Evolutionary conservation across 2,329 filamentous ascomycete species (phyloP).

Genomic region (Diaporthe capsici): DNA sequence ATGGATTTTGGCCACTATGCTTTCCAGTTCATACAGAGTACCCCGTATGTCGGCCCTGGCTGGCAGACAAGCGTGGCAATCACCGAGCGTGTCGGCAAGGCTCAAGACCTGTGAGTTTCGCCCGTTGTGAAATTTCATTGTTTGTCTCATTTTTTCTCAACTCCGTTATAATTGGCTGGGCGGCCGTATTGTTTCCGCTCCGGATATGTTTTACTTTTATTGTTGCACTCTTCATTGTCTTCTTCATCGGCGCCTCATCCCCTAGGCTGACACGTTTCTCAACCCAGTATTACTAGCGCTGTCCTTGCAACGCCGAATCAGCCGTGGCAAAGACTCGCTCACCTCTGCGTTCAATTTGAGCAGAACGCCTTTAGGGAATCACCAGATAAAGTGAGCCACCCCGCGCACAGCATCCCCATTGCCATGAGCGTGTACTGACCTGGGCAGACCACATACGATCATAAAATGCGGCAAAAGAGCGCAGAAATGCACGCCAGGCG

Average conservation of each 20-base stretch:
- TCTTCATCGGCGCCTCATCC: not conserved
- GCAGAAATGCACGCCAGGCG: slow-evolving; percentile 66
- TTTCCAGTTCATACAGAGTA: slow-evolving; percentile 52
- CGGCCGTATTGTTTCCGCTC: not conserved
- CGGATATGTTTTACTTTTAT: not conserved
- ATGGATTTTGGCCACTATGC: slow-evolving; percentile 52
- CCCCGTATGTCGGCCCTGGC: slow-evolving; percentile 41
- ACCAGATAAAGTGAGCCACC: slow-evolving; percentile 61
- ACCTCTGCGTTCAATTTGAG: slow-evolving; percentile 62
- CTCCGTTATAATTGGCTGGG: not conserved
- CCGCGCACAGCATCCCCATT: not conserved
- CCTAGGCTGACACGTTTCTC: slow-evolving; percentile 24
- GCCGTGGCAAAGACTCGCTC: slow-evolving; percentile 58
- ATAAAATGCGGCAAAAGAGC: slow-evolving; percentile 60
- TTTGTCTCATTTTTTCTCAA: slow-evolving; percentile 13
- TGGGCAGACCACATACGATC: slow-evolving; percentile 64
- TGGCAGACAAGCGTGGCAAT: slow-evolving; percentile 53
- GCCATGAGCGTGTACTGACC: slow-evolving; percentile 43
- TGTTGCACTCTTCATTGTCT: slow-evolving; percentile 12
- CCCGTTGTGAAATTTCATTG: slow-evolving; percentile 14
- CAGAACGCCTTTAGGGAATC: slow-evolving; percentile 62
- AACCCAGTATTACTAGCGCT: slow-evolving; percentile 65
- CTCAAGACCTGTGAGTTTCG: slow-evolving; percentile 53
- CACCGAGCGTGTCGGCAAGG: slow-evolving; percentile 51
- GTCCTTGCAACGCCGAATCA: slow-evolving; percentile 59